A percentile compares a stretch with the other conserved stretches of the same genome.
Conservation (phyloP, 2,329 filamentous ascomycete species). For the Diaporthe destruens region DNA sequence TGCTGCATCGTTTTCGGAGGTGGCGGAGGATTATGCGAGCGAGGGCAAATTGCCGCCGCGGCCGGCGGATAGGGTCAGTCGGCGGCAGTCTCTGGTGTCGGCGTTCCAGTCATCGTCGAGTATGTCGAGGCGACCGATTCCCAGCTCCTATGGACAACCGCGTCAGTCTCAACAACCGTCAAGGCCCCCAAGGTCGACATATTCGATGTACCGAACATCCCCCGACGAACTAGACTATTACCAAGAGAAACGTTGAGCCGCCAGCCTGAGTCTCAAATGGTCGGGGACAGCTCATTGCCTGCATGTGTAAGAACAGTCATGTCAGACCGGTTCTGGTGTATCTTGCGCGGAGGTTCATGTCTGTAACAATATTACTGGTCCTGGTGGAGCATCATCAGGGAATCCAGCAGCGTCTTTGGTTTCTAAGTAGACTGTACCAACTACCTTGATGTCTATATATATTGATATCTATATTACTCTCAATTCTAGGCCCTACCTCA, state of each 20-base stretch:
- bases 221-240: not conserved
- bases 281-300: not conserved
- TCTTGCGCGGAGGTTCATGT: not conserved
- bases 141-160: not conserved
- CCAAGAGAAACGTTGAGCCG: not conserved
- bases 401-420: not conserved
- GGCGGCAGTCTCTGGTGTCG: constrained; percentile 29
- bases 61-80: constrained; percentile 29
- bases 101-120: constrained; percentile 7
- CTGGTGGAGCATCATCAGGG: not conserved
- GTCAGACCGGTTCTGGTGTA: not conserved
- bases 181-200: not conserved
- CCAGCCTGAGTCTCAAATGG: no score
- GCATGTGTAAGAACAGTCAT: not conserved
- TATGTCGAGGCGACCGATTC: not conserved
- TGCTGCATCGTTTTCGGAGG: not conserved
- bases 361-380: not conserved
- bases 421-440: constrained; percentile 3
- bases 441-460: not conserved
- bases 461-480: not conserved
- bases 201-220: constrained; percentile 18
- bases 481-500: not conserved
- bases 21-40: not conserved
- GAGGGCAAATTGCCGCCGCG: constrained; percentile 30
- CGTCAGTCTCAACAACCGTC: constrained; percentile 6